phyloP scores from a whole-genome alignment of 805 yeast species.

The Myxozyma neotropica region DNA sequence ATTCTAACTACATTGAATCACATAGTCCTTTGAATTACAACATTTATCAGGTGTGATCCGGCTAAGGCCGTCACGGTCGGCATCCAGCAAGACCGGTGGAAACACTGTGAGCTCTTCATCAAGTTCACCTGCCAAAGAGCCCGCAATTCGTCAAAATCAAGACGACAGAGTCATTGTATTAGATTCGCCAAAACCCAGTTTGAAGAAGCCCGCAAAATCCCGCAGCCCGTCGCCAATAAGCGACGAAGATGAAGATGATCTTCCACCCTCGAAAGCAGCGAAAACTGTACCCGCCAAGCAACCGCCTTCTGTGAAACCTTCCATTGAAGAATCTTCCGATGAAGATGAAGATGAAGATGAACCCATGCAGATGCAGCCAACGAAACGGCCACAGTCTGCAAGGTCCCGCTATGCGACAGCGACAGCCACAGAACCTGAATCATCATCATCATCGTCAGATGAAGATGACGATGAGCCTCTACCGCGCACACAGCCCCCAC shows the following conservation, averaged over 20 bases:
- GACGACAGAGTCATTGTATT: constrained; percentile 15
- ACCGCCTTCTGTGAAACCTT: neutral
- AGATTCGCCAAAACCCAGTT: neutral
- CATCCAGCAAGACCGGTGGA: constrained; percentile 6
- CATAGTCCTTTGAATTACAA: constrained; percentile 26
- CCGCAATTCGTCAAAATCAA: neutral
- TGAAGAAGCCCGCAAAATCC: neutral
- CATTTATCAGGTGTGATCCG: constrained; percentile 22
- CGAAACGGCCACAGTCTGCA: constrained; percentile 7
- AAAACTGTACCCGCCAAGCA: neutral
- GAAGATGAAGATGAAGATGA: constrained; percentile 22
- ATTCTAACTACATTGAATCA: neutral
- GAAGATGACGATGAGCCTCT: constrained; percentile 17
- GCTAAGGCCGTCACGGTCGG: constrained; percentile 23
- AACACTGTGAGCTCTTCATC: constrained; percentile 11
- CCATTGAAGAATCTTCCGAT: constrained; percentile 13
- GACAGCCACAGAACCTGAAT: constrained; percentile 16
- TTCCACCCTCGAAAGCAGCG: neutral
- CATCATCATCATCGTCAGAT: constrained; percentile 30
- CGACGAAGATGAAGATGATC: constrained; percentile 13
- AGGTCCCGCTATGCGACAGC: constrained; percentile 1
- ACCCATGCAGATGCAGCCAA: neutral
- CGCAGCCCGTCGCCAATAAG: constrained; percentile 3
- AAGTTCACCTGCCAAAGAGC: constrained; percentile 8
- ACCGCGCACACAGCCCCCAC: neutral